These are phyloP conservation scores for Apiospora phragmitis DNA, from an alignment of 2,329 filamentous ascomycete genomes.

Conservation along the genomic window DNA sequence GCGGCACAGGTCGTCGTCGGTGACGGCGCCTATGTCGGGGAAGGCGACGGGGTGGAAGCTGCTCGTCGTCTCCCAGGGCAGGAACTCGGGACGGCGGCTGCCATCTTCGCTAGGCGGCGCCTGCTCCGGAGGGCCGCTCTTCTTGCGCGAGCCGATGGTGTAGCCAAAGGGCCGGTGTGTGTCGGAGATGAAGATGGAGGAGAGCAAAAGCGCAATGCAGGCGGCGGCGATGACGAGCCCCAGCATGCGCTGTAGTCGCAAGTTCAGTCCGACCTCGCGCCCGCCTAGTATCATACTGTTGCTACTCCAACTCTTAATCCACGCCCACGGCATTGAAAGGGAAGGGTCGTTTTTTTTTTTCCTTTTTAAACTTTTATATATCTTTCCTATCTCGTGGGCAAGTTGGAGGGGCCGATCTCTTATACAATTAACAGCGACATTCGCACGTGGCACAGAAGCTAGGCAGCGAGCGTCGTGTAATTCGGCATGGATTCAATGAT, in stretches of 20 bases:
- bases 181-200: background rate
- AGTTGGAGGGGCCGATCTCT: background rate
- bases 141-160: background rate
- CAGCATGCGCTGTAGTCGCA: background rate
- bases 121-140: background rate
- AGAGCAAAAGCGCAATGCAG: background rate
- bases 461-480: background rate
- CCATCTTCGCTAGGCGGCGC: conserved; percentile 12
- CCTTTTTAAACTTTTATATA: background rate
- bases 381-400: background rate
- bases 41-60: conserved; percentile 27
- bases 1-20: conserved; percentile 25
- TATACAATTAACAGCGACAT: background rate
- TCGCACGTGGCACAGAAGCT: background rate
- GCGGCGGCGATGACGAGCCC: background rate
- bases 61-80: conserved; percentile 27
- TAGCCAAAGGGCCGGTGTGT: background rate
- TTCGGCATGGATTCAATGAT: background rate
- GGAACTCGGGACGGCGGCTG: conserved; percentile 16
- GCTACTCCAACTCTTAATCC: background rate
- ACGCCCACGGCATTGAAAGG: background rate
- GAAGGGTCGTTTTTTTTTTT: background rate
- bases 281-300: background rate
- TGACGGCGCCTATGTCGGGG: conserved; percentile 17
- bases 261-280: background rate